A percentile compares a stretch with the other conserved stretches of the same genome.
Conservation (phyloP, 441 rosid species). For the Syzygium syzygioides region DNA sequence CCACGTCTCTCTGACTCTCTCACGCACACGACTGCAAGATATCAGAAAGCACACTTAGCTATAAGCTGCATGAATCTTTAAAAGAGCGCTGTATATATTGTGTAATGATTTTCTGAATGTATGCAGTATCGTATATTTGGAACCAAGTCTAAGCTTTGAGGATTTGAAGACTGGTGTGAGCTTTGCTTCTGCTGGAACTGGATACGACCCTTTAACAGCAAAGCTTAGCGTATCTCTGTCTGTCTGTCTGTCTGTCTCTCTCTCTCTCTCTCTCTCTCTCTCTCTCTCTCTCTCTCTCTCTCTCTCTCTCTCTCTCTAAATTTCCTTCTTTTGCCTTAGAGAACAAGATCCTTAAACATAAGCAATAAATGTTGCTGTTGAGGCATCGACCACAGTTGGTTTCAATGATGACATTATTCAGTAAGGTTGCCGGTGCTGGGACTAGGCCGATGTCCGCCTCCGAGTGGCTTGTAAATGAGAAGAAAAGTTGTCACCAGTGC, state of each 20-base stretch:
- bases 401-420: neutral
- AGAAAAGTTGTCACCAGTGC: neutral
- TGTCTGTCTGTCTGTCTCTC: neutral
- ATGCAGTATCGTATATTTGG: conserved; percentile 72
- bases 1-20: neutral
- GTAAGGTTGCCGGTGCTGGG: neutral
- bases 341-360: neutral
- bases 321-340: neutral
- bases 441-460: neutral
- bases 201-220: conserved; percentile 81
- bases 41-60: neutral
- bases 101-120: neutral
- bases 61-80: neutral
- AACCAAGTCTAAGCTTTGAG: conserved; percentile 50
- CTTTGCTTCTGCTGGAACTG: conserved; percentile 88
- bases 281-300: neutral
- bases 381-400: neutral
- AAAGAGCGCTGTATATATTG: neutral
- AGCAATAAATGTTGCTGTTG: neutral
- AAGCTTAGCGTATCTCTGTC: conserved; percentile 26
- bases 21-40: neutral
- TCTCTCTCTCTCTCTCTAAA: neutral
- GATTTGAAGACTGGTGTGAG: conserved; percentile 80
- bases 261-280: too few relatives aligned
- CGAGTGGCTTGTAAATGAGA: neutral